Base-by-base conservation (phyloP, 176 grass and related monocot species). In the Olyra latifolia region DNA sequence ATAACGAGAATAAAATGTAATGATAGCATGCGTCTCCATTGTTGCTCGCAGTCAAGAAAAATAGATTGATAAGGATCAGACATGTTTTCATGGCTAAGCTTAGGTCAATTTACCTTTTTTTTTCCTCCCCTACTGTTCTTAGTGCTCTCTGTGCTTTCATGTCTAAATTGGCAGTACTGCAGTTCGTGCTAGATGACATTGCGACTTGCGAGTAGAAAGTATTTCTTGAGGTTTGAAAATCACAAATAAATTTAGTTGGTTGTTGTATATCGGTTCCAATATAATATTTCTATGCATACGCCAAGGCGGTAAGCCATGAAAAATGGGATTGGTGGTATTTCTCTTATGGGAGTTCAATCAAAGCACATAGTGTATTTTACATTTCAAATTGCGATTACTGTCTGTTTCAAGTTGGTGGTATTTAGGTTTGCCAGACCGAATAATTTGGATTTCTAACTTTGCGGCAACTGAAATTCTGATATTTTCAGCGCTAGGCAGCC, bases 1-100 rank as follows among this genome's bases (percentile, higher is more conserved):
- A 44, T 61, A 41, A 2, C 32, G 70, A 80, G 53, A 73, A 73
- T 67, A 73, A 79, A 80, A 72, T 52, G 81, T 12, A 49, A 83
- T 63, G 44, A 72, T 66, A 45, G n/a, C 66, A 10, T 32, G 42
- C 44, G 40, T 42, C 49, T 68, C 28, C 35, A 25, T 41, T 38
- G 59, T 22, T 30, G n/a, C 77, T 57, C 39, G 4, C 48, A 73
- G 67, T 60, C 40, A 78, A 71, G 61, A 57, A 40, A 29, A 62
- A 6, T 45, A 48, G 2, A 54, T 7, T 1, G 57, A 45, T 17
- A 62, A 63, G 79, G 79, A 71, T 55, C 46, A 61, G 22, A 43
- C 49, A 17, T 24, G 29, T 75, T 75, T 66, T 30, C 19, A 56
- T 61, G 52, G 41, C 6, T 49, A 55, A 46, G 6, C 15, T 8